A percentile compares a stretch with the other conserved stretches of the same genome.
These are phyloP conservation scores for Beta macrorhiza DNA, from an alignment of 179 eudicot genomes.

Conservation along the genomic window DNA sequence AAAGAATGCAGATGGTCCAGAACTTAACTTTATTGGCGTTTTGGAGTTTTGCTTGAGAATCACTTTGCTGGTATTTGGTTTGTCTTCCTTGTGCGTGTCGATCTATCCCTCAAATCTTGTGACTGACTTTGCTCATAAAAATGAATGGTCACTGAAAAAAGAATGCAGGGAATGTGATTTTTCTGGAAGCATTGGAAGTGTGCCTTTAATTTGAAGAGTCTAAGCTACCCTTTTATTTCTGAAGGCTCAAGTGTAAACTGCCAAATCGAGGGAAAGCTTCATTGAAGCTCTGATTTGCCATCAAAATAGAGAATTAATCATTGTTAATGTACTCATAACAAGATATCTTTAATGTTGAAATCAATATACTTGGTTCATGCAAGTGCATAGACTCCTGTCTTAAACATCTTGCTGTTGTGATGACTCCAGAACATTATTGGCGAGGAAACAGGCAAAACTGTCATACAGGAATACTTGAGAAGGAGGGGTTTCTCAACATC, in stretches of 20 bases:
- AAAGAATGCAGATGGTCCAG: neutral
- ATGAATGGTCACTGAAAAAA: neutral
- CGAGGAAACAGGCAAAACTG: conserved; percentile 72
- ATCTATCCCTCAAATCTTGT: neutral
- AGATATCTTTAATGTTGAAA: neutral
- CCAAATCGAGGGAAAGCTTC: neutral
- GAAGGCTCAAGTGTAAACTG: neutral
- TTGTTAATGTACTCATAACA: neutral
- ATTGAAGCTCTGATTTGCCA: neutral
- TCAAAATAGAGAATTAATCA: neutral
- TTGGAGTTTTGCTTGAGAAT: neutral
- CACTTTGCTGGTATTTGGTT: neutral
- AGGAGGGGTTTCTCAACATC: conserved; percentile 64
- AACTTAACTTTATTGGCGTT: neutral
- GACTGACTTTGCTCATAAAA: neutral
- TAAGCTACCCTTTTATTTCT: neutral
- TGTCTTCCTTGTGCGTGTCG: neutral
- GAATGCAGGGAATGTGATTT: neutral
- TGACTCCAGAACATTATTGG: conserved; percentile 81
- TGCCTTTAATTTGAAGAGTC: neutral
- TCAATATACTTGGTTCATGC: neutral
- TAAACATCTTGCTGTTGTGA: neutral
- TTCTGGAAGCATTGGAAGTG: neutral
- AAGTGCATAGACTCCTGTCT: neutral
- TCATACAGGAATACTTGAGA: conserved; percentile 74